These are phyloP conservation scores for Penicillium paneum DNA, from an alignment of 2,329 filamentous ascomycete species.

Conservation along the genomic window DNA sequence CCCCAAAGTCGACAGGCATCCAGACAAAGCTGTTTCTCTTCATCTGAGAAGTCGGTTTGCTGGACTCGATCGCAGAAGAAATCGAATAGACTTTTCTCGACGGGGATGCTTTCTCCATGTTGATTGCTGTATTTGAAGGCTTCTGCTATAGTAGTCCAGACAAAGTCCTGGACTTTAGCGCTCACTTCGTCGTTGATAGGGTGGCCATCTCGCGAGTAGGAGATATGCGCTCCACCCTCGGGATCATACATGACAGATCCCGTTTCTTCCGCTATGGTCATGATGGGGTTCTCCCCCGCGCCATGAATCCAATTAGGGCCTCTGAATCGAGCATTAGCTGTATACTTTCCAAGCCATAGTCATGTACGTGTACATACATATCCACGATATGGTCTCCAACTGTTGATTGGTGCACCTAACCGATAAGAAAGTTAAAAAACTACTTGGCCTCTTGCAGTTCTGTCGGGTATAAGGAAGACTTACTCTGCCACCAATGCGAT, in stretches of 20 bases:
- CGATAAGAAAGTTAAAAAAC: slow-evolving; percentile 8
- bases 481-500: slow-evolving; percentile 59
- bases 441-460: neutral
- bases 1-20: slow-evolving; percentile 61
- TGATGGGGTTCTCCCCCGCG: slow-evolving; percentile 58
- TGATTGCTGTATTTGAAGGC: slow-evolving; percentile 60
- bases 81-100: slow-evolving; percentile 54
- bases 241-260: slow-evolving; percentile 51
- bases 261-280: slow-evolving; percentile 54
- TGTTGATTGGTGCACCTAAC: slow-evolving; percentile 50
- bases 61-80: slow-evolving; percentile 53
- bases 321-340: slow-evolving; percentile 32
- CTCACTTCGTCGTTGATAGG: slow-evolving; percentile 36
- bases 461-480: slow-evolving; percentile 12
- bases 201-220: slow-evolving; percentile 50
- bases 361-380: slow-evolving; percentile 45
- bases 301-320: slow-evolving; percentile 67
- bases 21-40: slow-evolving; percentile 50
- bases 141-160: slow-evolving; percentile 59
- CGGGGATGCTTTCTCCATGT: slow-evolving; percentile 50
- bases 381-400: slow-evolving; percentile 53
- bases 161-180: slow-evolving; percentile 39
- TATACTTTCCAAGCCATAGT: neutral
- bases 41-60: slow-evolving; percentile 35
- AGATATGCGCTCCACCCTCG: slow-evolving; percentile 48